Base-by-base conservation (phyloP, 768 basidiomycete species). In the Xerocomus spinulosus region DNA sequence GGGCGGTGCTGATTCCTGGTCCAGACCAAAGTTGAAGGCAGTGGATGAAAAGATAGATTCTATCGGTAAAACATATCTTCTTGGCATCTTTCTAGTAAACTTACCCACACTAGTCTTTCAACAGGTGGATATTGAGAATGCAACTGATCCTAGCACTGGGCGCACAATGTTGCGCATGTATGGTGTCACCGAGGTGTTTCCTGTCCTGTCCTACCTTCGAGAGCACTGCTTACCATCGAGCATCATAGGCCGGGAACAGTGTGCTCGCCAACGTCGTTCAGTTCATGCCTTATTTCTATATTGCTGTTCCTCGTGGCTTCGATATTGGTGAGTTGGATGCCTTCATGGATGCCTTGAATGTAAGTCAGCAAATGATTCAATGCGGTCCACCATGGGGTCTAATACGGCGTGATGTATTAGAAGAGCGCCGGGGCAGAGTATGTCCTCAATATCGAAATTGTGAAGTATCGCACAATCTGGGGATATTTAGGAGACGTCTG, bases 271-370 rank as follows among this genome's bases (percentile, higher is more conserved):
- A 86, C 52, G 77, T 99, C 42, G 83, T 76, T 2, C 82, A 82
- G 28, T 97, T 96, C 63, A 67, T 82, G 41, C 95, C 96, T 0
- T 98, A 99, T 67, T 96, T 99, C 68, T 99, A 92, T 58, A 70
- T 98, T 34, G 76, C 90, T 3, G 80, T 85, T 25, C 96, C 96
- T 26, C 79, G 86, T 15, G 93, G 93, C 0, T 92, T 97, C 54
- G 69, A 73, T 25, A 70, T 76, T 26, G 74, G 78, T 15, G 92
- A 97, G 56, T 59, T 86, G 2, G 70, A 70, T 3, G 67, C 83
- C 0, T 84, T 99, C 58, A 71, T 69, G 35, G 72, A 76, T 13
- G 74, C 85, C 49, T 64, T 99, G 35, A 95, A 94, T 64, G 93
- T 92, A 41, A 61, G 85, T 66, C 18, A 21, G 12, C 30, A 33